A percentile compares a stretch with the other conserved stretches of the same genome.
These are phyloP conservation scores for Aspergillus niger DNA, from an alignment of 2,329 filamentous ascomycete species.

Conservation along the genomic window DNA sequence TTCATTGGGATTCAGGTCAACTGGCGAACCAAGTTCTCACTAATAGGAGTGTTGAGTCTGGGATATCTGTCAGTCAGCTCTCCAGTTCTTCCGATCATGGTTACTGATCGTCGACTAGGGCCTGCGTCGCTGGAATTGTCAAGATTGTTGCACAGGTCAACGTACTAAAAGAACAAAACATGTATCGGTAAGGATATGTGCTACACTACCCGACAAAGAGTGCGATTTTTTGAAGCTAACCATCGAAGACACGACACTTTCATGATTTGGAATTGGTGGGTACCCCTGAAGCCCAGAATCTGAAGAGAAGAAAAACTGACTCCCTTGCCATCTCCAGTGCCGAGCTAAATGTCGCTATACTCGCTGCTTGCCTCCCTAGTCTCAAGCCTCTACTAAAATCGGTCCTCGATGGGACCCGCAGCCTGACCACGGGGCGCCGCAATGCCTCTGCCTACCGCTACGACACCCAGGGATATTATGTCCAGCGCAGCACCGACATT, in stretches of 20 bases:
- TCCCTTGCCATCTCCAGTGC: slow-evolving; percentile 29
- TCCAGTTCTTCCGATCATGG: neutral
- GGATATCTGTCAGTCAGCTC: slow-evolving; percentile 42
- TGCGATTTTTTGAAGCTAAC: neutral
- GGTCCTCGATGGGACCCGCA: slow-evolving; percentile 17
- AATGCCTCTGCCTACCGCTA: slow-evolving; percentile 8
- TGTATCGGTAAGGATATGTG: slow-evolving; percentile 32
- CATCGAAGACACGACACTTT: slow-evolving; percentile 15
- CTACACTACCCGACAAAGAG: too few species aligned
- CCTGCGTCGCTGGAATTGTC: slow-evolving; percentile 44
- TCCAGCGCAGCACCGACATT: neutral
- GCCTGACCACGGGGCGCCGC: slow-evolving; percentile 13
- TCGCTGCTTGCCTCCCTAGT: slow-evolving; percentile 45
- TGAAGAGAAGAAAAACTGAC: neutral
- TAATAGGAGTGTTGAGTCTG: slow-evolving; percentile 46
- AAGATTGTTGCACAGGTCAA: slow-evolving; percentile 35
- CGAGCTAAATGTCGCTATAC: slow-evolving; percentile 46
- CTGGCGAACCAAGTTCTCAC: slow-evolving; percentile 40
- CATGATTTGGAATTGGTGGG: slow-evolving; percentile 25
- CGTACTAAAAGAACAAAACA: slow-evolving; percentile 33
- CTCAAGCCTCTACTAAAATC: slow-evolving; percentile 41
- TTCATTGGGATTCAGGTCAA: slow-evolving; percentile 35
- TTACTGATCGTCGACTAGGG: slow-evolving; percentile 26
- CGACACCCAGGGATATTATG: slow-evolving; percentile 7
- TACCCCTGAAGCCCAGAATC: neutral